A percentile compares a stretch with the other conserved stretches of the same genome.
Evolutionary conservation across 495 filamentous ascomycete species (phyloP).

Genomic region (Xylaria bambusicola): DNA sequence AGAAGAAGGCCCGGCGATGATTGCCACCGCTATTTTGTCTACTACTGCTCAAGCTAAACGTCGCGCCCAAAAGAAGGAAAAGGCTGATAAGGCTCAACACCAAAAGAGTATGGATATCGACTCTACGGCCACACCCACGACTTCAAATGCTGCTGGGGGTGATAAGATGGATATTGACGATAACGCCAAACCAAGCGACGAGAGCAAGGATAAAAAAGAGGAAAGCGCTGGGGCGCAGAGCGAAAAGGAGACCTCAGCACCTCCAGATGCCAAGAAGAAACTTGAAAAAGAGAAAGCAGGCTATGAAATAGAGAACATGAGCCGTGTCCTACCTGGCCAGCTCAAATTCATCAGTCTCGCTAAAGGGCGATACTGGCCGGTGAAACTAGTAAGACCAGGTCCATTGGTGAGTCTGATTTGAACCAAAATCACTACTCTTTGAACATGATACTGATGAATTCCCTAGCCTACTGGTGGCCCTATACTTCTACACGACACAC

Average conservation of each 20-base stretch:
- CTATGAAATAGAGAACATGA: constrained; percentile 96
- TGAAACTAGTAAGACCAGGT: constrained; percentile 76
- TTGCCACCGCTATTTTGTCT: constrained; percentile 94
- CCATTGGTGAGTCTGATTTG: constrained; percentile 15
- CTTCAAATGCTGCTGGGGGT: constrained; percentile 55
- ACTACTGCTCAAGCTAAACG: constrained; percentile 97
- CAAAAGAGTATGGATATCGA: constrained; percentile 91
- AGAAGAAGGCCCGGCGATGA: constrained; percentile 89
- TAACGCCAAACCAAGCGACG: constrained; percentile 61
- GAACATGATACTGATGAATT: constrained; percentile 44
- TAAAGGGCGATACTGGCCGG: constrained; percentile 83
- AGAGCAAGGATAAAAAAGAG: constrained; percentile 61
- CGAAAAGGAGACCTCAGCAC: constrained; percentile 59
- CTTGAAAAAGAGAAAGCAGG: constrained; percentile 94
- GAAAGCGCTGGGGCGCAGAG: constrained; percentile 40
- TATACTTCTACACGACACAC: constrained; percentile 83
- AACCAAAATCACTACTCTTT: constrained; percentile 8
- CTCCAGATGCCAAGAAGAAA: constrained; percentile 72
- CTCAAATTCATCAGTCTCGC: constrained; percentile 94
- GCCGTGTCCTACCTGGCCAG: constrained; percentile 87
- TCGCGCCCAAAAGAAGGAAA: constrained; percentile 75
- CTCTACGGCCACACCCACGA: constrained; percentile 74
- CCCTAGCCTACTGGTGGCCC: constrained; percentile 88
- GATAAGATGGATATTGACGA: constrained; percentile 94
- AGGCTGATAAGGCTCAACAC: constrained; percentile 55